Base-by-base conservation (phyloP, 2,329 filamentous ascomycete species). In the Aspergillus sp. region DNA sequence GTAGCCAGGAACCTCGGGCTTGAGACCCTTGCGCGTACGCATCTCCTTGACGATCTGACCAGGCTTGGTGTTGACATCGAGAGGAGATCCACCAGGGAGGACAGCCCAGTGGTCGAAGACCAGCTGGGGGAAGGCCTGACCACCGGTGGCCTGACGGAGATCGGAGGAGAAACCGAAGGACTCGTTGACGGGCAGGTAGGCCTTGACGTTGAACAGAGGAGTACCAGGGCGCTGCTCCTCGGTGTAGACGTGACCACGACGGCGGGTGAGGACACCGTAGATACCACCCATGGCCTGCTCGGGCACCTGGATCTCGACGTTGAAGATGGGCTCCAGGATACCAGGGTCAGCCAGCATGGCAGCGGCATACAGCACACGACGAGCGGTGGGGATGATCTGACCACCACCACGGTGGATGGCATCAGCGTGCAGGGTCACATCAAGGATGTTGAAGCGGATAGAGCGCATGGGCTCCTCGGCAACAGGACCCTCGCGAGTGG, bases 21-120 rank as follows among this genome's bases (percentile, higher is more conserved):
- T 99, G 84, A 99, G 82, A 90, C 93, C 94, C 90, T 99, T 99
- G 81, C 93, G 90, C 87, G 96, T 96, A 75, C 94, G 91, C 88
- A 95, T 95, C 55, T 87, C 84, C 74, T 82, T 80, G 68, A 97
- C 90, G 68, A 96, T 82, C 74, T 84, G 77, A 75, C 92, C 94
- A 69, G 88, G 83, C 84, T 92, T 90, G 72, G 84, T 85, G 70
- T 85, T 87, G 73, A 78, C 64, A 79, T 99, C 93, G 71, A 96
- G 84, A 65, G 90, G 87, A 66, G 89, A 94, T 69, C 94, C 94
- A 86, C 93, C 93, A 67, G 92, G 90, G 66, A 97, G 86, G 69
- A 94, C 81, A 81, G 96, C 88, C 91, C 92, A 99, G 83, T 99
- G 94, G 78, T 97, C 93, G 81, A 99, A 99, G 71, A 99, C 91